phyloP scores from a whole-genome alignment of 257 asterid species.

The Solanum etuberosum region DNA sequence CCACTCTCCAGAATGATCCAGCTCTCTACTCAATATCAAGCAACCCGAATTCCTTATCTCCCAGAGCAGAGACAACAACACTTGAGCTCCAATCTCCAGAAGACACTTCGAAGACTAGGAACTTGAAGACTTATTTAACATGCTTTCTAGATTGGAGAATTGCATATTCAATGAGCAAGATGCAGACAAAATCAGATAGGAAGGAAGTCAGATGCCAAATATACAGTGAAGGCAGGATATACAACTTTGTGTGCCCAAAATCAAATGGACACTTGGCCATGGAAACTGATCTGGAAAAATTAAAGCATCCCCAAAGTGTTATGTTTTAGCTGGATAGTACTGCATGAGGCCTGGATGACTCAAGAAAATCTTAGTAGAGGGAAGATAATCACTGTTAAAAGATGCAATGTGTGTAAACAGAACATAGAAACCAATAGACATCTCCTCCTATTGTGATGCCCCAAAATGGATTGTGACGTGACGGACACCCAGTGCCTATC shows the following conservation, averaged over 20 bases:
- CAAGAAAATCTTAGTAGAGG: neutral
- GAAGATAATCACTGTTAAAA: neutral
- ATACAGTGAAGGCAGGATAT: neutral
- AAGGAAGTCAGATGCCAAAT: neutral
- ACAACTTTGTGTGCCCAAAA: neutral
- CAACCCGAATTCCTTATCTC: neutral
- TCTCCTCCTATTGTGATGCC: neutral
- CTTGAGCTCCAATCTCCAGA: neutral
- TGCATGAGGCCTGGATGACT: neutral
- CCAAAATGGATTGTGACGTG: neutral
- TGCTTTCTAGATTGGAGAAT: neutral
- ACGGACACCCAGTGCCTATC: neutral
- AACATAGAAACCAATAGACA: neutral
- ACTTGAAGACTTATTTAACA: neutral
- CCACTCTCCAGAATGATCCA: neutral
- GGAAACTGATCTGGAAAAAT: neutral
- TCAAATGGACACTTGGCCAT: neutral
- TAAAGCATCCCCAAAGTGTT: neutral
- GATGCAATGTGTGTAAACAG: neutral
- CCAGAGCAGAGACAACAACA: neutral
- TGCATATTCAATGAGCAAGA: neutral
- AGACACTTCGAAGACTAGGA: neutral
- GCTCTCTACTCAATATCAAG: neutral
- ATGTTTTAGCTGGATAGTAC: neutral
- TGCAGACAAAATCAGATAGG: neutral